phyloP scores from a whole-genome alignment of 176 grass and related monocot species.

The Luzula sylvatica region DNA sequence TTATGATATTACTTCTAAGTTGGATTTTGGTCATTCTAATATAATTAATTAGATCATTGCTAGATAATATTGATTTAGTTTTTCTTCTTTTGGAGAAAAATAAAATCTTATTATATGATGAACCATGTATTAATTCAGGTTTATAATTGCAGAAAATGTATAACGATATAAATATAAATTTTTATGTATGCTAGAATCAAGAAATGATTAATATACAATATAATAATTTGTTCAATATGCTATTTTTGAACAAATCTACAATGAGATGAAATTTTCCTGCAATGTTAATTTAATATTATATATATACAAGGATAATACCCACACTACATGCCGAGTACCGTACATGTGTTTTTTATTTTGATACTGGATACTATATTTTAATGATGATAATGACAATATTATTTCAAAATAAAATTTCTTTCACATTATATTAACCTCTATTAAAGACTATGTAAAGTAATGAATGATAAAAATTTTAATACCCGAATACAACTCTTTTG shows the following conservation, averaged over 20 bases:
- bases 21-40: constrained; percentile 18
- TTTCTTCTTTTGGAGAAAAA: not conserved
- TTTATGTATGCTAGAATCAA: not conserved
- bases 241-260: not conserved
- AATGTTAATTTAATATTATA: too few species aligned
- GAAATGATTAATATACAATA: not conserved
- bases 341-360: too few species aligned
- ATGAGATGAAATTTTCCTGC: not conserved
- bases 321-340: too few species aligned
- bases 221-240: not conserved
- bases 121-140: constrained; percentile 3
- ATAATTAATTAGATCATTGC: not conserved
- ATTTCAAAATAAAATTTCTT: too few species aligned
- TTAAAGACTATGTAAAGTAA: too few species aligned
- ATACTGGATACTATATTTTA: too few species aligned
- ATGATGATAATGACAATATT: too few species aligned
- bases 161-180: not conserved
- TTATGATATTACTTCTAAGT: constrained; percentile 19
- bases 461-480: too few species aligned
- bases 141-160: not conserved
- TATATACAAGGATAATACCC: too few species aligned
- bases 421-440: too few species aligned
- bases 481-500: too few species aligned
- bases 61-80: not conserved
- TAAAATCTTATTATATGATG: not conserved